Conservation (phyloP, 768 basidiomycete genomes). For the Imleria badia region DNA sequence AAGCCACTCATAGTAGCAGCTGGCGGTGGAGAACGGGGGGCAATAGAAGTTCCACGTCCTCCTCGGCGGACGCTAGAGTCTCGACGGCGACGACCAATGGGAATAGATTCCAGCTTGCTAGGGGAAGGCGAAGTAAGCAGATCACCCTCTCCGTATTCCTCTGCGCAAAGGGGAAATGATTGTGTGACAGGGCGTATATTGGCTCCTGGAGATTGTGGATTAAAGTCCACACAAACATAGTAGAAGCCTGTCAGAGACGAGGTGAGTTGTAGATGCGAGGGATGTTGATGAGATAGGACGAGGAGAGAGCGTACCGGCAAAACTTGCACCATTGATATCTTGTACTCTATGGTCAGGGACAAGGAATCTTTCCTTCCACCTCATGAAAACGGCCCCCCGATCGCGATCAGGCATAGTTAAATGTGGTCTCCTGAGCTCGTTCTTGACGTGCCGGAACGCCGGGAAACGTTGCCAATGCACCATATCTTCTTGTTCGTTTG, state of each 20-base stretch:
- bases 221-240: constrained; percentile 93
- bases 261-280: constrained; percentile 1
- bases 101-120: constrained; percentile 38
- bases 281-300: background rate
- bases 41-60: constrained; percentile 48
- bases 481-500: constrained; percentile 87
- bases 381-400: constrained; percentile 86
- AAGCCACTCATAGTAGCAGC: constrained; percentile 84
- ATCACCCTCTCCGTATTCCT: constrained; percentile 28
- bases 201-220: constrained; percentile 51
- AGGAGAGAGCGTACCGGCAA: constrained; percentile 78
- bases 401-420: constrained; percentile 77
- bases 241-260: constrained; percentile 68
- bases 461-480: constrained; percentile 95
- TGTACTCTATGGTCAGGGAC: constrained; percentile 94
- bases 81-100: constrained; percentile 38
- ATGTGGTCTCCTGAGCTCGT: constrained; percentile 75
- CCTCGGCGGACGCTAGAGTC: constrained; percentile 48
- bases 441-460: constrained; percentile 78
- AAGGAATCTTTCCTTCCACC: constrained; percentile 96
- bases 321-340: constrained; percentile 93
- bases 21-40: constrained; percentile 46
- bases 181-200: constrained; percentile 35
- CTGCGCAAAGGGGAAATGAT: constrained; percentile 33
- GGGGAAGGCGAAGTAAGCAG: constrained; percentile 32